Percentiles rank a stretch among this genome's conserved stretches.
Evolutionary conservation across 768 basidiomycete genomes (phyloP).

Genomic region (Flagelloscypha sp.): DNA sequence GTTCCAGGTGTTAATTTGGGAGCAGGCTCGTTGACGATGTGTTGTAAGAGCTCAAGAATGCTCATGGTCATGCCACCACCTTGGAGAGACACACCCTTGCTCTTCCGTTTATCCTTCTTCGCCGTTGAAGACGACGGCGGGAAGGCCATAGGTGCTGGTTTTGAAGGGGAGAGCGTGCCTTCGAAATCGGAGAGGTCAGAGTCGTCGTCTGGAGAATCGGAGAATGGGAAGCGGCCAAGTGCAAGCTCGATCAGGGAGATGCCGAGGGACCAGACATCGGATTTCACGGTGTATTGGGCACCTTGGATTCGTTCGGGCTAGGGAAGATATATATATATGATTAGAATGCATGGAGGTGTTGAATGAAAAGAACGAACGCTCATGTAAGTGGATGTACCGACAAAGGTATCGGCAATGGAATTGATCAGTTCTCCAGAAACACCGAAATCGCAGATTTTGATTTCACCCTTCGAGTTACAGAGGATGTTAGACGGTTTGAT

Average conservation of each 20-base stretch:
- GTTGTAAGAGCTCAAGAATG: slow-evolving; percentile 92
- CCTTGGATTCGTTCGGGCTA: slow-evolving; percentile 99
- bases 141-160: slow-evolving; percentile 46
- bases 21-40: slow-evolving; percentile 98
- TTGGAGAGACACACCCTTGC: slow-evolving; percentile 86
- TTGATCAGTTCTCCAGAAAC: slow-evolving; percentile 99
- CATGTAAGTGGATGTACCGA: slow-evolving; percentile 99
- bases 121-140: slow-evolving; percentile 36
- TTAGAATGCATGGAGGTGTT: slow-evolving; percentile 7
- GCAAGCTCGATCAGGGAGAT: slow-evolving; percentile 96
- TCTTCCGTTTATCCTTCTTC: slow-evolving; percentile 81
- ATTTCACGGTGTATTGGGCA: slow-evolving; percentile 96
- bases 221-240: slow-evolving; percentile 94
- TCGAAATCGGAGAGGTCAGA: slow-evolving; percentile 75
- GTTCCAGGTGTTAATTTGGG: slow-evolving; percentile 75
- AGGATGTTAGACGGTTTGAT: slow-evolving; percentile 99
- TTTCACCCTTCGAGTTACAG: slow-evolving; percentile 87
- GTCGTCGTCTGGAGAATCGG: slow-evolving; percentile 70
- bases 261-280: slow-evolving; percentile 98
- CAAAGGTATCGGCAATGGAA: slow-evolving; percentile 97
- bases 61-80: slow-evolving; percentile 98
- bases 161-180: slow-evolving; percentile 67
- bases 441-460: slow-evolving; percentile 99
- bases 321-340: slow-evolving; percentile 6
- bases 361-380: slow-evolving; percentile 55